A percentile compares a stretch with the other conserved stretches of the same genome.
Evolutionary conservation across 805 yeast genomes (phyloP).

Genomic region (Metschnikowia dekortorum): DNA sequence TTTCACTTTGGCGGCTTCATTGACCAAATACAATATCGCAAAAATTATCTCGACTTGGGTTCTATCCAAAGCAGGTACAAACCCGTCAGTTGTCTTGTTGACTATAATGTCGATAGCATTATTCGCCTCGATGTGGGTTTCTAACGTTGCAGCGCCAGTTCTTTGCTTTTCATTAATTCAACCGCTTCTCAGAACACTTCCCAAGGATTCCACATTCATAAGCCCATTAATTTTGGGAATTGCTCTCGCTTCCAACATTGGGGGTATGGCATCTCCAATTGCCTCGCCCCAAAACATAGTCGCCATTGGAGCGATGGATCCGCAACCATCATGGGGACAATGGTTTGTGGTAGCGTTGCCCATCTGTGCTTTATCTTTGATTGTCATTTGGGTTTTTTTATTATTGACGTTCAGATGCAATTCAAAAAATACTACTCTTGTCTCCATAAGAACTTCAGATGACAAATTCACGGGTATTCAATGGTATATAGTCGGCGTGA

Average conservation of each 20-base stretch:
- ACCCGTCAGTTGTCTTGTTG: conserved; percentile 44
- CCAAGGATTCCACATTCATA: conserved; percentile 36
- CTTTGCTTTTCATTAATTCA: conserved; percentile 48
- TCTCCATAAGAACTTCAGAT: conserved; percentile 43
- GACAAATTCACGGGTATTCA: conserved; percentile 44
- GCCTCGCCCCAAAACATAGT: conserved; percentile 54
- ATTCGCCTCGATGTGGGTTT: conserved; percentile 55
- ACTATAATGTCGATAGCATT: conserved; percentile 49
- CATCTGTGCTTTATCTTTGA: conserved; percentile 36
- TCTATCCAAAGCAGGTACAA: conserved; percentile 47
- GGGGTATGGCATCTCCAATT: conserved; percentile 54
- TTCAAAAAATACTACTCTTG: conserved; percentile 46
- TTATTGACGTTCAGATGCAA: conserved; percentile 50
- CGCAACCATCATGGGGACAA: conserved; percentile 53
- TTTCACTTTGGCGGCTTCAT: conserved; percentile 51
- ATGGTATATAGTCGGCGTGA: conserved; percentile 38
- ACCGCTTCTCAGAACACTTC: conserved; percentile 41
- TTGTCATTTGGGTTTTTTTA: conserved; percentile 45
- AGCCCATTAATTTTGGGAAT: conserved; percentile 43
- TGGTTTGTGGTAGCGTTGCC: conserved; percentile 54
- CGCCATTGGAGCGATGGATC: conserved; percentile 49
- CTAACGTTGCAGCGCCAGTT: conserved; percentile 55
- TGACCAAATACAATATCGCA: conserved; percentile 51
- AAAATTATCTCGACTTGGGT: conserved; percentile 47
- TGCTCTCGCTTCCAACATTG: conserved; percentile 49